Evolutionary conservation across 768 basidiomycete species (phyloP).

Genomic region (Russula lepida): DNA sequence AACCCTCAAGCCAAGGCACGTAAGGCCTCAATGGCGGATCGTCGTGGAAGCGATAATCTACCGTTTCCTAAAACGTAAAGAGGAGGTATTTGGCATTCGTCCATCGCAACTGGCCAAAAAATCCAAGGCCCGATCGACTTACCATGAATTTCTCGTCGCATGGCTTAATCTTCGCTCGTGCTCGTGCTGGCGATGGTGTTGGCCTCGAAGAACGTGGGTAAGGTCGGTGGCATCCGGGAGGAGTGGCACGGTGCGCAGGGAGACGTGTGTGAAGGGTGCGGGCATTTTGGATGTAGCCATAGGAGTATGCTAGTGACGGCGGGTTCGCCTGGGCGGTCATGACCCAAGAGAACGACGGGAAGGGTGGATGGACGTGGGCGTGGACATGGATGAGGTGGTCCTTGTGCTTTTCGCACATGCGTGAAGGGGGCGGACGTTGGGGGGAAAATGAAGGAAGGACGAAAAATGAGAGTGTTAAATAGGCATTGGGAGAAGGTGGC

Average conservation of each 20-base stretch:
- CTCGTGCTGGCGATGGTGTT: neutral
- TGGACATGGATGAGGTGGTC: neutral
- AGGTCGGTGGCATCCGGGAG: neutral
- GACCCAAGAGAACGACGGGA: conserved; percentile 17
- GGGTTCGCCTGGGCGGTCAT: conserved; percentile 13
- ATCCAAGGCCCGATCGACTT: neutral
- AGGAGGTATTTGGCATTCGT: neutral
- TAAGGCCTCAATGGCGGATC: neutral
- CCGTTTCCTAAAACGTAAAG: neutral
- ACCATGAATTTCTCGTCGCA: conserved; percentile 3
- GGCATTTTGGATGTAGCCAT: conserved; percentile 11
- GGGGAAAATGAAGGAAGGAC: neutral
- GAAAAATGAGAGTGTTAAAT: neutral
- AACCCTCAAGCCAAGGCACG: conserved; percentile 5
- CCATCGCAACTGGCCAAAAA: neutral
- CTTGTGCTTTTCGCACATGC: neutral
- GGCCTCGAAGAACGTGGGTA: neutral
- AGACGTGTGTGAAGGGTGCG: neutral
- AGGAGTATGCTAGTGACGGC: neutral
- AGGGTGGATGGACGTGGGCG: conserved; percentile 2
- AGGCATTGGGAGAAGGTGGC: neutral
- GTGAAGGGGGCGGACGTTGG: neutral
- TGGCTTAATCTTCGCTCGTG: no score
- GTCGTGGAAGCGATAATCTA: conserved; percentile 9
- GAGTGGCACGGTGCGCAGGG: neutral